Evolutionary conservation across 768 basidiomycete genomes (phyloP).

Genomic region (Rhodotorula taiwanensis): DNA sequence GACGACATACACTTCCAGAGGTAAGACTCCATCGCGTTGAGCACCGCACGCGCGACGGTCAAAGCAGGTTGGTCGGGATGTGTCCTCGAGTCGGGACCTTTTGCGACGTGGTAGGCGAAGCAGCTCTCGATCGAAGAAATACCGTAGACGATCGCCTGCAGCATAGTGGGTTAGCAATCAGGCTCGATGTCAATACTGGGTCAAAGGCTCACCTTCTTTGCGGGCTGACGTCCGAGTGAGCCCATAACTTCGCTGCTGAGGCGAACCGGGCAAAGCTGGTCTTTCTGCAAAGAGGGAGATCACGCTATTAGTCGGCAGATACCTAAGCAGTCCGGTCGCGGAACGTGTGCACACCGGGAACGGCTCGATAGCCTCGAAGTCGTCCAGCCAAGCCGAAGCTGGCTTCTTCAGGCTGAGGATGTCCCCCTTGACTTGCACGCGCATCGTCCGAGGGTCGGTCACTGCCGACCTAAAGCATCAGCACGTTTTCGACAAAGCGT

Average conservation of each 20-base stretch:
- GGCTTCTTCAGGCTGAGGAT: slow-evolving; percentile 64
- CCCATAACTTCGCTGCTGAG: slow-evolving; percentile 64
- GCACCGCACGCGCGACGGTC: slow-evolving; percentile 70
- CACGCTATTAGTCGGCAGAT: too few species aligned
- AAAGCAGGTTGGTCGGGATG: slow-evolving; percentile 80
- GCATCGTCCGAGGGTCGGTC: slow-evolving; percentile 69
- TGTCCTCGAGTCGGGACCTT: slow-evolving; percentile 65
- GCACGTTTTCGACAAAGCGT: background rate
- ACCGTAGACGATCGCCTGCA: slow-evolving; percentile 73
- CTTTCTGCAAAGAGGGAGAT: slow-evolving; percentile 35
- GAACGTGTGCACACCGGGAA: slow-evolving; percentile 36
- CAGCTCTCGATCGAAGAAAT: slow-evolving; percentile 92
- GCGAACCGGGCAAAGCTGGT: slow-evolving; percentile 60
- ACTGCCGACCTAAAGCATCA: slow-evolving; percentile 50
- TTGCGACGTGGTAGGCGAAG: slow-evolving; percentile 69
- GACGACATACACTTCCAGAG: slow-evolving; percentile 65
- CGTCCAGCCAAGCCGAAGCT: slow-evolving; percentile 62
- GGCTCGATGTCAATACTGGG: background rate
- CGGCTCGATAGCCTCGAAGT: slow-evolving; percentile 64
- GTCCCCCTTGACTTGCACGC: slow-evolving; percentile 87
- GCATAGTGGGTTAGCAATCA: background rate
- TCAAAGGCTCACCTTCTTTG: slow-evolving; percentile 57
- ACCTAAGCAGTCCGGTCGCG: too few species aligned
- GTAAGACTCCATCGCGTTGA: slow-evolving; percentile 90
- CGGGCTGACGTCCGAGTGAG: slow-evolving; percentile 63